These are phyloP conservation scores for Colletotrichum cuscutae DNA, from an alignment of 2,329 filamentous ascomycete species.

Conservation along the genomic window DNA sequence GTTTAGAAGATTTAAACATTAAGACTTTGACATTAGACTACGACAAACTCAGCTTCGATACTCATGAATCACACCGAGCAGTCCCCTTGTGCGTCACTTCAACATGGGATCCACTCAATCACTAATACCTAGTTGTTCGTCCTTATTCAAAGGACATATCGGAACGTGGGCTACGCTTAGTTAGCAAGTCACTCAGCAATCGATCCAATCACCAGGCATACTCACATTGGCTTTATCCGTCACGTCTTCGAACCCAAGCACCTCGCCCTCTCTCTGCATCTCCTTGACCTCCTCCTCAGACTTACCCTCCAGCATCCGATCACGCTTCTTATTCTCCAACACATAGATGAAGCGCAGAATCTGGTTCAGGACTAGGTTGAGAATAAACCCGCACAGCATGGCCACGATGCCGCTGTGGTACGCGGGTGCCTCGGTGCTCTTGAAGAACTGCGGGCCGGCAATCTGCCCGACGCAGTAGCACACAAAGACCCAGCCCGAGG, in stretches of 20 bases:
- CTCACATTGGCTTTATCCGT: constrained; percentile 47
- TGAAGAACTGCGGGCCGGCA: constrained; percentile 45
- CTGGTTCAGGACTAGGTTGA: constrained; percentile 30
- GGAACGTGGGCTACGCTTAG: constrained; percentile 15
- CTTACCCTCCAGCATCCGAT: constrained; percentile 23
- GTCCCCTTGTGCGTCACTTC: no score
- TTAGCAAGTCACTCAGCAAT: background rate
- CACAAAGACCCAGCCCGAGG: constrained; percentile 44
- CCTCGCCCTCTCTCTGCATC: constrained; percentile 27
- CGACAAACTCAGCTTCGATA: background rate
- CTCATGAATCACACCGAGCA: no score
- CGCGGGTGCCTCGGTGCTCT: constrained; percentile 32
- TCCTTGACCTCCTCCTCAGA: constrained; percentile 26
- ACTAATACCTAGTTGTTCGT: background rate
- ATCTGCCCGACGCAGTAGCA: constrained; percentile 45
- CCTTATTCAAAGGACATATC: constrained; percentile 19
- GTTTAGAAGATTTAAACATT: background rate
- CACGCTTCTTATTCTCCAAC: constrained; percentile 19
- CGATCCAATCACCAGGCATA: background rate
- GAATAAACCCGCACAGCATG: constrained; percentile 18
- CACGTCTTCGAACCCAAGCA: constrained; percentile 48
- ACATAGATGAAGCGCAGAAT: constrained; percentile 18
- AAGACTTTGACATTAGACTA: background rate
- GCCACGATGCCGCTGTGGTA: constrained; percentile 32
- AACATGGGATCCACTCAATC: background rate